Conservation (phyloP, 768 basidiomycete species). For the Panus rudis region DNA sequence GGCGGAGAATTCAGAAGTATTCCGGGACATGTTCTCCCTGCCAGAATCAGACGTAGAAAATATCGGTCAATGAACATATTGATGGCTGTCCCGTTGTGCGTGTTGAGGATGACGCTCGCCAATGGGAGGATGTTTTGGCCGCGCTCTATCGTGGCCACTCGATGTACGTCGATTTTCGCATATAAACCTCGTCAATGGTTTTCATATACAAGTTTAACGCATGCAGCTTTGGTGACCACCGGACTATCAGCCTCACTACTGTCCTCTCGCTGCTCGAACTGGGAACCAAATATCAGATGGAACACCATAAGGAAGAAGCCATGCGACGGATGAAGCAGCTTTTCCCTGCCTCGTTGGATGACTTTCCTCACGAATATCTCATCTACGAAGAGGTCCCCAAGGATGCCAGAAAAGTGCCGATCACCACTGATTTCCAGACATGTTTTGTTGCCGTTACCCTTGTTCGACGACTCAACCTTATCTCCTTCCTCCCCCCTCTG, state of each 20-base stretch:
- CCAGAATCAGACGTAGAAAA: neutral
- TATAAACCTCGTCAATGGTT: neutral
- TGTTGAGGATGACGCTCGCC: neutral
- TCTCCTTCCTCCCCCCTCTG: neutral
- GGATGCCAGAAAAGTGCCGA: neutral
- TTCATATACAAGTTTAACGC: neutral
- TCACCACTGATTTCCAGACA: neutral
- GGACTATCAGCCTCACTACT: neutral
- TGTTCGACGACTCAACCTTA: neutral
- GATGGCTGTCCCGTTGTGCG: slow-evolving; percentile 1
- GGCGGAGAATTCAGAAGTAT: neutral
- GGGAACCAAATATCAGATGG: slow-evolving; percentile 8
- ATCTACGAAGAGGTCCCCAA: neutral
- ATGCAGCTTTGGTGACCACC: neutral
- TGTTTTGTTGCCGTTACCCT: neutral
- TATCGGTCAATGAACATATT: neutral
- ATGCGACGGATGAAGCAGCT: slow-evolving; percentile 6
- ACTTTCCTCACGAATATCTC: neutral
- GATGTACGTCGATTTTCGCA: neutral
- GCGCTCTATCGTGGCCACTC: neutral
- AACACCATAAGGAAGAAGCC: slow-evolving; percentile 7
- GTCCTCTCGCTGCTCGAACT: slow-evolving; percentile 1
- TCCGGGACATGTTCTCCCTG: slow-evolving; percentile 1
- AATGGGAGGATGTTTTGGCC: neutral
- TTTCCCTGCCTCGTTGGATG: slow-evolving; percentile 4